Percentiles rank a stretch among this genome's conserved stretches.
Evolutionary conservation across 768 basidiomycete genomes (phyloP).

Genomic region (Multifurca ochricompacta): DNA sequence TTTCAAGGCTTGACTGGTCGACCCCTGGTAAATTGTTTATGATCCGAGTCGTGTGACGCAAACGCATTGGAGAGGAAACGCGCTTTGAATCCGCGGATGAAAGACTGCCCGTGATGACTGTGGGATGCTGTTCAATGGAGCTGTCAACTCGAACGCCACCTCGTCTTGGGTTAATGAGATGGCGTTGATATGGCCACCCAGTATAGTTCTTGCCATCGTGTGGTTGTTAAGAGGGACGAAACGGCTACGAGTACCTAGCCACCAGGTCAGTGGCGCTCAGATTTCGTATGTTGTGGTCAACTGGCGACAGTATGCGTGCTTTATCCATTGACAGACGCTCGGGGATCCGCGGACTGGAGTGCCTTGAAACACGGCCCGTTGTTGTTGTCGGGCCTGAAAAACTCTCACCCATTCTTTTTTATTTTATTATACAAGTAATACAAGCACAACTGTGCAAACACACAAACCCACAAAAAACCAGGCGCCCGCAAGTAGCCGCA

Average conservation of each 20-base stretch:
- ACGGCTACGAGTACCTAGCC: background rate
- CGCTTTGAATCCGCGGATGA: slow-evolving; percentile 8
- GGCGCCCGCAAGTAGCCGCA: background rate
- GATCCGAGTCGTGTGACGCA: slow-evolving; percentile 10
- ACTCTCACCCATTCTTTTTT: background rate
- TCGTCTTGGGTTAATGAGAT: background rate
- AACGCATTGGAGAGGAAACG: background rate
- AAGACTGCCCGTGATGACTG: background rate
- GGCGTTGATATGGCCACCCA: background rate
- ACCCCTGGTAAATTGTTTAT: background rate
- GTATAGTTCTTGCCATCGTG: too few relatives aligned
- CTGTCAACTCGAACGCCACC: slow-evolving; percentile 6
- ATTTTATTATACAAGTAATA: too few relatives aligned
- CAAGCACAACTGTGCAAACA: too few relatives aligned
- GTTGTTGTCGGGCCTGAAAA: background rate
- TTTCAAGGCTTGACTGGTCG: background rate
- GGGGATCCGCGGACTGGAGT: slow-evolving; percentile 9
- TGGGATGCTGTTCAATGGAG: background rate
- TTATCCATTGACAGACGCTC: background rate
- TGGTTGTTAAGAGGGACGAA: background rate
- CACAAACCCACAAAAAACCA: background rate
- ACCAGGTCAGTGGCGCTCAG: background rate
- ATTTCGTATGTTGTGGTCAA: background rate
- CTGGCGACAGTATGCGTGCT: background rate
- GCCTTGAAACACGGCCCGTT: slow-evolving; percentile 13